Conservation (phyloP, 2,329 filamentous ascomycete species). For the Pyrenochaeta sp. region DNA sequence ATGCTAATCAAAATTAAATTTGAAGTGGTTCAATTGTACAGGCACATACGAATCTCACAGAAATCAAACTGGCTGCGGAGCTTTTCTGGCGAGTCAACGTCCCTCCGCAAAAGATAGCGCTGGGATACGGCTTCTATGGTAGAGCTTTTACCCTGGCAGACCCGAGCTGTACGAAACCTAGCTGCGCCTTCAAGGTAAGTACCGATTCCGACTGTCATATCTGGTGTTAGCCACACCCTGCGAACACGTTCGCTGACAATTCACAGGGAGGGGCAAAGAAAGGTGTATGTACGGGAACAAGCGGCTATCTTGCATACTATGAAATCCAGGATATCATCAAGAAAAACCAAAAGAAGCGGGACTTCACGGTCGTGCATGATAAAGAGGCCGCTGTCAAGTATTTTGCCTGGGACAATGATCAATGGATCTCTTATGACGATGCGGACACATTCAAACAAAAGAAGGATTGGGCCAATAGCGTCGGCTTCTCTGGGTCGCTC, state of each 20-base stretch:
- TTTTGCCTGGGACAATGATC: conserved; percentile 28
- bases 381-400: conserved; percentile 25
- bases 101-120: conserved; percentile 45
- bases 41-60: conserved; percentile 55
- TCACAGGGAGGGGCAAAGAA: too few species aligned
- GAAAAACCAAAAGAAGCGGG: conserved; percentile 10
- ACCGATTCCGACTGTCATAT: too few species aligned
- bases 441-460: conserved; percentile 54
- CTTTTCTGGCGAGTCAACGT: conserved; percentile 57
- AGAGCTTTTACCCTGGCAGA: conserved; percentile 31
- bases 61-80: conserved; percentile 51
- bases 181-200: conserved; percentile 11
- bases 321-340: conserved; percentile 27
- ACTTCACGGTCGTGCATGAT: too few species aligned
- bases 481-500: conserved; percentile 10
- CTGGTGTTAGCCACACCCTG: too few species aligned
- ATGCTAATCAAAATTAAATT: too few species aligned
- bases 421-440: conserved; percentile 40
- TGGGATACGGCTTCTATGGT: conserved; percentile 58
- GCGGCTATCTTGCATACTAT: conserved; percentile 19
- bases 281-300: conserved; percentile 19
- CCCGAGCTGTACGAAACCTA: conserved; percentile 6
- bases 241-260: too few species aligned
- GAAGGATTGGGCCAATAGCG: conserved; percentile 52
- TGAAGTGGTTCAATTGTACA: too few species aligned